These are phyloP conservation scores for Delonix regia DNA, from an alignment of 306 rosid species.

Conservation along the genomic window DNA sequence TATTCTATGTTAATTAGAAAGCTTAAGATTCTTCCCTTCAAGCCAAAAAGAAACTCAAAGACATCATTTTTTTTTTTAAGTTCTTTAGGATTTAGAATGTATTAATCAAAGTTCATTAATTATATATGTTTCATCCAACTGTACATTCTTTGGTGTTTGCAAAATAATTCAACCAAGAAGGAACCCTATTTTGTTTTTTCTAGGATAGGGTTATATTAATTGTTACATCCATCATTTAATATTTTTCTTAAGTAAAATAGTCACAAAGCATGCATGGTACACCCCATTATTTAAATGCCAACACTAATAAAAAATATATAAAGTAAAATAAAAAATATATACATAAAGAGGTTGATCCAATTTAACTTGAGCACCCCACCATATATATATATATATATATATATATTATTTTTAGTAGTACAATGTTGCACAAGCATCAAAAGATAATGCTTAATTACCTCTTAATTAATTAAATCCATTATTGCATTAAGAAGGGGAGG, in stretches of 20 bases:
- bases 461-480: not conserved
- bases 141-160: no score
- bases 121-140: no score
- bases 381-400: not conserved
- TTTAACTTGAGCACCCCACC: conserved; percentile 13
- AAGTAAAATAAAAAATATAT: not conserved
- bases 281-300: not conserved
- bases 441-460: not conserved
- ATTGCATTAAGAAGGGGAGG: not conserved
- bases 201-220: no score
- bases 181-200: no score
- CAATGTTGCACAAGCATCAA: not conserved
- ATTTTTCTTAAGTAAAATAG: not conserved
- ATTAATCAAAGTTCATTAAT: no score
- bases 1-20: no score
- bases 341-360: not conserved
- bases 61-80: no score
- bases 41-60: no score
- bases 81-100: no score
- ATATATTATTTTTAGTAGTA: not conserved
- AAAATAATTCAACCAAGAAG: no score
- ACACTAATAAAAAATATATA: no score
- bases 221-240: not conserved
- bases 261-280: not conserved
- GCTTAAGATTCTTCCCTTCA: no score